Evolutionary conservation across 164 flowering plant genomes (phyloP), one percentile per base, ranked within the genome.

Genomic region (Hamamelis virginiana): DNA sequence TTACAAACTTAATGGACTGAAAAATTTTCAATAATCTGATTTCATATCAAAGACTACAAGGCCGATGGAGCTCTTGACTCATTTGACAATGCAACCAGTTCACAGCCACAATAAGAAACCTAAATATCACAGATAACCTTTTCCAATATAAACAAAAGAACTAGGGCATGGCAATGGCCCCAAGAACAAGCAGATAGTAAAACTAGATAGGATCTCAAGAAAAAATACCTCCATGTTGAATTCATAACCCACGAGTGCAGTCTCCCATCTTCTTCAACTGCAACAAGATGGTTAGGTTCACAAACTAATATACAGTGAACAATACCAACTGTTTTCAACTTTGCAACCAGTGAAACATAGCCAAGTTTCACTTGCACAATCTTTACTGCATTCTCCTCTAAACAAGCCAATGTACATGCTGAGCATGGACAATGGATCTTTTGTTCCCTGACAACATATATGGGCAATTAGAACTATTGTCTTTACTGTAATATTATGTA

Each of bases 201-300:
- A 27, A 64, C 43, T 41, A 56, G 10, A 21, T 22, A 12, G 23
- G 25, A 23, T 26, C 25, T 4, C 15, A 51, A 69, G 22, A 52
- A 69, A 55, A 78, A 45, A 74, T 70, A 95, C 98, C 97, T 89
- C 99, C 99, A 95, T 57, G 77, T 59, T 57, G 87, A 65, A 80
- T 92, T 84, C 99, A 95, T 92, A 74, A 77, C 67, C 97, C 94
- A 95, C 4, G 87, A 73, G 78, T 84, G 85, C 79, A 95, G 69
- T 59, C 75, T 80, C 66, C 96, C 97, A 78, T 81, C 83, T 74
- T 79, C 87, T 80, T 85, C 97, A 79, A 78, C 84, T 76, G 88
- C 91, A 82, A 90, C 79, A 57, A 95, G 86, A 71, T 81, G 68
- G 57, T 78, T 74, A 28, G 91, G 91, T 74, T 80, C 90, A 83